Base-by-base conservation (phyloP, 108 stramenopile species). In the Nitzschia sp. region DNA sequence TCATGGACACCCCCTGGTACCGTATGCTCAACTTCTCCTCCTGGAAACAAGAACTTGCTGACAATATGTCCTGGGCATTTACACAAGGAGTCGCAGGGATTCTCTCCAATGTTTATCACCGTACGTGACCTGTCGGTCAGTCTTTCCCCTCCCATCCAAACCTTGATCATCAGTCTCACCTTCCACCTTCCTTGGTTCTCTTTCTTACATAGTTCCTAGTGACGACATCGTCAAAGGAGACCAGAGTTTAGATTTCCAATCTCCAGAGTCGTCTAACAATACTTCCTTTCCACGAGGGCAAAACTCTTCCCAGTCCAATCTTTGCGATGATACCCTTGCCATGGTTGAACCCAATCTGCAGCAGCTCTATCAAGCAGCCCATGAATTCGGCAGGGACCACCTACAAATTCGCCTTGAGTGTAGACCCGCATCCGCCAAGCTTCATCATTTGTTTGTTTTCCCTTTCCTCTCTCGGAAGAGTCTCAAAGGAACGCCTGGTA, bases 361-460 rank as follows among this genome's bases (percentile, higher is more conserved):
- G 3, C 26, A 43, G 53, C 51, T 74, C 7, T 74, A 57, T 54
- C 3, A 74, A 26, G 11, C 57, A 0, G 73, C 73, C 0, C 57
- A 38, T n/a, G 59, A 74, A 54, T 67, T 65, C 51, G 73, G 73
- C 17, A 67, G 38, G 25, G 64, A 74, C 15, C 46, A 42, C 19
- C 24, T 74, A 25, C 55, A 67, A 39, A 58, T 74, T 15, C 42
- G 50, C 14, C 43, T 74, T 0, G 73, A 74, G 0, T 51, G 41
- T 7, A 15, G 39, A 55, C 73, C 73, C 12, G 67, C 53, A 8
- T 14, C 14, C 11, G 3, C 51, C 22, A 26, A 51, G 10, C 53
- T 63, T 10, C 25, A 63, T 10, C 54, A 46, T 54, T 53, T 74
- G 7, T 74, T 74, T 67, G 73, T 61, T 38, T 74, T 74, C 53